Conservation (phyloP, 176 grass and related monocot genomes). For the Cocos nucifera region DNA sequence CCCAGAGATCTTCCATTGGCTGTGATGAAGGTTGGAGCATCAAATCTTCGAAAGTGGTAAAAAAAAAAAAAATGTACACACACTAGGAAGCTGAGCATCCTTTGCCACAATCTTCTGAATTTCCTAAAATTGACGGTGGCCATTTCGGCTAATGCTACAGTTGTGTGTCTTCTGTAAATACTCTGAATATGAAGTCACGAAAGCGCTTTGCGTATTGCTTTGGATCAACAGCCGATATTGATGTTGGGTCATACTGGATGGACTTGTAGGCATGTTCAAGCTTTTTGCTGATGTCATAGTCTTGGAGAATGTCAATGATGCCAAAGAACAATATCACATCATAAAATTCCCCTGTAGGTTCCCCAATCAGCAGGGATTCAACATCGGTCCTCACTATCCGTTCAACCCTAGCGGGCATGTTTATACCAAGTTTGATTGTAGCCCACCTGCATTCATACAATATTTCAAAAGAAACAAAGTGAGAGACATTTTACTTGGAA, state of each 20-base stretch:
- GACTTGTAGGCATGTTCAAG: conserved; percentile 91
- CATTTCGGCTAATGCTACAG: neutral
- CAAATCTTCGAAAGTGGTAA: too few relatives aligned
- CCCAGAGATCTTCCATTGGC: too few relatives aligned
- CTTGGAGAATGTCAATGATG: too few relatives aligned
- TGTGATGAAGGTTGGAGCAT: too few relatives aligned
- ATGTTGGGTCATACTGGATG: conserved; percentile 64
- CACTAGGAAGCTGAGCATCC: too few relatives aligned
- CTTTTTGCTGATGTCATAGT: conserved; percentile 90
- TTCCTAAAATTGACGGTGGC: too few relatives aligned
- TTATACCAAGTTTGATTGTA: conserved; percentile 42
- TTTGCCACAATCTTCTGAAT: too few relatives aligned
- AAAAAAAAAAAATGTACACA: too few relatives aligned
- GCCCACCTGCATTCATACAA: conserved; percentile 34
- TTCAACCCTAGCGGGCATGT: conserved; percentile 83
- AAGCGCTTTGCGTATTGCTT: conserved; percentile 76
- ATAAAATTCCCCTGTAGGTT: conserved; percentile 61
- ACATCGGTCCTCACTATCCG: conserved; percentile 37
- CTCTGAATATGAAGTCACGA: conserved; percentile 70
- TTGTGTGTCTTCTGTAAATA: conserved; percentile 46
- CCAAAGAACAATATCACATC: too few relatives aligned
- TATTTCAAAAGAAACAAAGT: too few relatives aligned
- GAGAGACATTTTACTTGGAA: too few relatives aligned
- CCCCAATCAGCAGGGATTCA: conserved; percentile 42
- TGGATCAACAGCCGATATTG: conserved; percentile 69